A percentile compares a stretch with the other conserved stretches of the same genome.
These are phyloP conservation scores for Gossypium longicalyx DNA, from an alignment of 345 rosid species.

Conservation along the genomic window DNA sequence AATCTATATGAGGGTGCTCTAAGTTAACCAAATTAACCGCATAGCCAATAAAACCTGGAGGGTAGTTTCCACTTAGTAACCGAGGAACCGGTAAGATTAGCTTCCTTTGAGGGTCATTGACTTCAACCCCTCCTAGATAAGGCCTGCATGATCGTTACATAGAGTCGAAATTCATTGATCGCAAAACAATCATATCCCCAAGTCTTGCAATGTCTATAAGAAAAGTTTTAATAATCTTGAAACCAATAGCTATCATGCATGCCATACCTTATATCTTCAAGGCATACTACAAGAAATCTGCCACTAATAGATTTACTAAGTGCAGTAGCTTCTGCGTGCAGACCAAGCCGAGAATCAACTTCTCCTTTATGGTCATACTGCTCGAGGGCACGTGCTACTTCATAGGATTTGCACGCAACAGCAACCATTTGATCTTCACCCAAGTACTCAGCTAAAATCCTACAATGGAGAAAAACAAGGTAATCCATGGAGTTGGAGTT, in stretches of 20 bases:
- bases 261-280: conserved; percentile 44
- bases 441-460: conserved; percentile 54
- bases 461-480: conserved; percentile 17
- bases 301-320: conserved; percentile 36
- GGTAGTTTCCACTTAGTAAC: conserved; percentile 29
- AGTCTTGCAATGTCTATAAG: background rate
- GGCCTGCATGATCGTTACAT: conserved; percentile 25
- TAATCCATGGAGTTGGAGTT: background rate
- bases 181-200: background rate
- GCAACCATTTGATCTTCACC: conserved; percentile 71
- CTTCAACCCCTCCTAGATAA: conserved; percentile 24
- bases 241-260: background rate
- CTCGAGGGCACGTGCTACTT: conserved; percentile 32
- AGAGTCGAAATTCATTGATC: background rate
- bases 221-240: background rate
- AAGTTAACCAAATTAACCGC: conserved; percentile 61
- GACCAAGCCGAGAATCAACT: conserved; percentile 25
- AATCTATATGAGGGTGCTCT: conserved; percentile 17
- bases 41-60: conserved; percentile 55
- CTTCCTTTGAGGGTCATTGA: conserved; percentile 36
- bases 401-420: conserved; percentile 48
- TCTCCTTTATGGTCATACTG: conserved; percentile 27
- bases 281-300: conserved; percentile 50
- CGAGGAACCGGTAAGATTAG: conserved; percentile 42
- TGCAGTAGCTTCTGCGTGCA: conserved; percentile 40